phyloP scores from a whole-genome alignment of 129 eudicot species.

The Pulicaria dysenterica region DNA sequence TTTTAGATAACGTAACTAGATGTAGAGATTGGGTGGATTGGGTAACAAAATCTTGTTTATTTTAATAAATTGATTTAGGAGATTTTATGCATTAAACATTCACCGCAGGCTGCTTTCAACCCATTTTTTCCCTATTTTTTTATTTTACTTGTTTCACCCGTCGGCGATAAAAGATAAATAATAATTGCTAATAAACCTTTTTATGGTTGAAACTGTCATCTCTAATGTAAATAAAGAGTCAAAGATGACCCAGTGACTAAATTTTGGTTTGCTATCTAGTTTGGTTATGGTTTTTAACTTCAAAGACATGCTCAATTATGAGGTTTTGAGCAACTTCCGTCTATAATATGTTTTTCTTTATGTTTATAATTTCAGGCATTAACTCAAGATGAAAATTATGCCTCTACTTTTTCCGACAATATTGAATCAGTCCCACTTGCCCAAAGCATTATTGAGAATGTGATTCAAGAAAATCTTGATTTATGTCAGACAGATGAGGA shows the following conservation, averaged over 20 bases:
- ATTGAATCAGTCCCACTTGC: constrained; percentile 31
- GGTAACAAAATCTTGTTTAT: too few species aligned
- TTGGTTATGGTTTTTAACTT: constrained; percentile 1
- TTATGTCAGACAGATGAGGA: constrained; percentile 32
- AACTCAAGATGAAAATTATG: constrained; percentile 39
- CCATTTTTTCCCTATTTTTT: too few species aligned
- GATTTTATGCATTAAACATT: too few species aligned
- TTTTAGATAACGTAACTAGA: background rate
- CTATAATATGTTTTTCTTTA: background rate
- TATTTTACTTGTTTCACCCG: too few species aligned
- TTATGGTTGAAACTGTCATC: too few species aligned
- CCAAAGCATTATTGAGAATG: constrained; percentile 34
- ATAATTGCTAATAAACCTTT: too few species aligned
- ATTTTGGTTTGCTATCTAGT: background rate
- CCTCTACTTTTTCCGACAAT: constrained; percentile 20
- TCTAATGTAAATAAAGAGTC: background rate
- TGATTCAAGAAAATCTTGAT: constrained; percentile 36
- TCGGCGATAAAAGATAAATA: too few species aligned
- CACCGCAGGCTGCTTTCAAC: too few species aligned
- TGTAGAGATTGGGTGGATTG: too few species aligned
- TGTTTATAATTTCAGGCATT: constrained; percentile 48
- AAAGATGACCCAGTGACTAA: constrained; percentile 1
- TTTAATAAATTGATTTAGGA: too few species aligned
- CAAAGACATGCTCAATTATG: background rate
- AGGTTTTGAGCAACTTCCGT: background rate